Base-by-base conservation (phyloP, 768 basidiomycete genomes). In the Rossbeevera mucosa region DNA sequence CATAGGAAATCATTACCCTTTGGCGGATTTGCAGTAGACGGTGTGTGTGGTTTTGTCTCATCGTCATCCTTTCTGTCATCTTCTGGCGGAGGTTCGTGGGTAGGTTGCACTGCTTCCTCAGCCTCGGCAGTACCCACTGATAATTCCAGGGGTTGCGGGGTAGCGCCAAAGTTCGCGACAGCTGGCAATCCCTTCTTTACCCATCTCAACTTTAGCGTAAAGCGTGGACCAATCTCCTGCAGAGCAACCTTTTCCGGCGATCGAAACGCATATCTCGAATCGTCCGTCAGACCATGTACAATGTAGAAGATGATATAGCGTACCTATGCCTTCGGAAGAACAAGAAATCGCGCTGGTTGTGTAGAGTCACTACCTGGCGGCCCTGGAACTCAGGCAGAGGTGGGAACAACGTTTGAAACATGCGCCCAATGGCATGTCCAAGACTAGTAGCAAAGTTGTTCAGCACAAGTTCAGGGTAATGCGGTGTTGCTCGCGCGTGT, bases 201-300 rank as follows among this genome's bases (percentile, higher is more conserved):
- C 77, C 86, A 96, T 33, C 86, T 78, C 51, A 99, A 75, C 71
- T 98, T 98, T 11, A 98, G 77, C 0, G 96, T 98, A 65, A 99
- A 96, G 28, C 95, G 83, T 7, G 96, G 96, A 2, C 96, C 96
- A 57, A 99, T 99, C 71, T 99, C 96, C 66, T 99, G 96, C 26
- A 99, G 71, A 7, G 88, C 82, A 8, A 95, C 94, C 66, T 89
- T 93, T 58, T 94, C 93, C 3, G 88, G 76, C 2, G 91, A 93
- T 45, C 88, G 83, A 72, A 94, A 98, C 36, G 92, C 93, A 69
- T 94, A 95, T 62, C 91, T 94, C 55, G 29, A 14, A 30, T 52
- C 13, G 24, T 43, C 16, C 20, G 24, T 68, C 21, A 64, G 54
- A 2, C 40, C 33, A 5, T n/a, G 18, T 14, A 25, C 25, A 52